Evolutionary conservation across 768 basidiomycete species (phyloP), one percentile per base, ranked within the genome.

Genomic region (Trichaptum fuscoviolaceum): DNA sequence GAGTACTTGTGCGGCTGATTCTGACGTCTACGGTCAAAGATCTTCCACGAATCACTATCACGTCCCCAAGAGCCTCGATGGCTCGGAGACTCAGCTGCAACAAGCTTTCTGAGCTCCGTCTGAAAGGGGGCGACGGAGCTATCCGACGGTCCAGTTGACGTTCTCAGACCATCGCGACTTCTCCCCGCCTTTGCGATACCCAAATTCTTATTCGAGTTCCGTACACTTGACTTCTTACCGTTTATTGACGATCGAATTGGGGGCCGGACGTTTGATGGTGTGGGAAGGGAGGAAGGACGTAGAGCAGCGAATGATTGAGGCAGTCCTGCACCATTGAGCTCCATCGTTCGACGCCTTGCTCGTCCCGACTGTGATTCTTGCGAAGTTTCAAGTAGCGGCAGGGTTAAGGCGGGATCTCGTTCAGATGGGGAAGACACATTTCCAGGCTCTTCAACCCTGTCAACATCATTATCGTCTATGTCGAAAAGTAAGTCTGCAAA

Each of bases 51-150:
- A 67, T 79, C 83, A 70, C 87, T 83, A 71, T 84, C 82, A 67
- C 83, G 82, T 71, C 79, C 85, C 90, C 89, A 91, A 15, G 85
- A 85, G n/a, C 81, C 84, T 64, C 88, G 82, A 73, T 92, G 90
- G 69, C 88, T 91, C 0, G 89, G 87, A 34, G 80, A 85, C 75
- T 84, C 80, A 27, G 88, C 89, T 9, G 88, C 88, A n/a, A 91
- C 84, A 35, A 91, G 79, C 69, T 81, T 83, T 70, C 85, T 67
- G 35, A 91, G 79, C 69, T 85, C 84, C 35, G 78, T 80, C 70
- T 87, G 85, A 64, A 81, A 79, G 26, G 79, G 75, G 66, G 78
- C 81, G 30, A 30, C 20, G 68, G 59, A 17, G 64, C 30, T 69
- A 63, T 60, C 62, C 27, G 65, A 64, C 26, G 65, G 35, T 20